Evolutionary conservation across 371 early-diverging fungal genomes (phyloP), one percentile per base, ranked within the genome.

Genomic region (Mucor plumbeus): DNA sequence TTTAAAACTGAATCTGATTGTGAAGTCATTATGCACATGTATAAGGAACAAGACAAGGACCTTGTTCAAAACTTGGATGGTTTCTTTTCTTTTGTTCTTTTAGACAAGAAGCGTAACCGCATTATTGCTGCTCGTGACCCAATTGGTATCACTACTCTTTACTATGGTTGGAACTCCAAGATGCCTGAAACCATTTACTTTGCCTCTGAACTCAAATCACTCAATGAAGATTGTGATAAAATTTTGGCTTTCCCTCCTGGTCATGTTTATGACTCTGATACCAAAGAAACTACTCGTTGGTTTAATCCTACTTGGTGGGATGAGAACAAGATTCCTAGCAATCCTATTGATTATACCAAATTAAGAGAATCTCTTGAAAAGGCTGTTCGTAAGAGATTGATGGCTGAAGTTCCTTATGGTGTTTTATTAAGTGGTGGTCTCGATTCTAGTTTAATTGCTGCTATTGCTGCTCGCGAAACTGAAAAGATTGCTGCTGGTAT

Each of bases 1-100:
- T 97, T 96, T 87, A 90, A 93, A 85, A 97, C 98, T 60, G 91
- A 93, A 69, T 96, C 96, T 61, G 98, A 98, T 79, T 97, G 98
- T 84, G 97, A 98, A 81, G 90, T 96, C 65, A 95, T 97, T 61
- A 80, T 98, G 76, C 92, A 94, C 74, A 76, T 95, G 86, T 98
- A 95, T 78, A 85, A 90, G 69, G 94, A 96, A 74, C 85, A 88
- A 69, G 97, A 94, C 47, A 75, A 78, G 5, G 91, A 92, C 21
- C 84, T 95, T 55, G 87, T 95, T 59, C 78, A 87, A 47, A 82
- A 90, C 59, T 87, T 98, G 44, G 97, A 96, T 75, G 98, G 98
- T 65, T 96, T 97, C 92, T 98, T 94, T 83, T 88, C 92, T 26
- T 97, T 96, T 85, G 90, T 94, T 5, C 87, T 98, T 15, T 90